Base-by-base conservation (phyloP, 306 rosid genomes). In the Cyclanthera cordifolia region DNA sequence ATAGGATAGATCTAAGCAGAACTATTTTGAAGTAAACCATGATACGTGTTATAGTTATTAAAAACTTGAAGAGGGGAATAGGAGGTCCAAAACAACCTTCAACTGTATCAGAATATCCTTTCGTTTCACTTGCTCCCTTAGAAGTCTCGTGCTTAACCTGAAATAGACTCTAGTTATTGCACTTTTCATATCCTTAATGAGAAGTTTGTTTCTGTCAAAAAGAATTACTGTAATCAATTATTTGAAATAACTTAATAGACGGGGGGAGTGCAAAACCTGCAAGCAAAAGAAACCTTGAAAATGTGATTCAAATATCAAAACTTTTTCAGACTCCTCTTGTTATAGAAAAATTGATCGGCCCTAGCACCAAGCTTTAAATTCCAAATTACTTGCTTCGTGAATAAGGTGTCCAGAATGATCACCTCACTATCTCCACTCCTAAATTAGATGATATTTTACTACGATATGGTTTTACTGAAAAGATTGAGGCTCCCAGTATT, bases 141-240 rank as follows among this genome's bases (percentile, higher is more conserved):
- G 65, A 72, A 59, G 21, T 58, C 58, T 49, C 80, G 64, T 76
- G 85, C 51, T 53, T 76, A 59, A 70, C 84, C 96, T 90, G 87
- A 76, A 80, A 53, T 75, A 67, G 69, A 66, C 23, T 66, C 55
- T 46, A n/a, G n/a, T n/a, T n/a, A n/a, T n/a, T n/a, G n/a, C n/a
- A n/a, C n/a, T n/a, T n/a, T n/a, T n/a, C n/a, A n/a, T n/a, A n/a
- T n/a, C n/a, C n/a, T n/a, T n/a, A n/a, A n/a, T n/a, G n/a, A n/a
- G n/a, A n/a, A n/a, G n/a, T n/a, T n/a, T n/a, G n/a, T n/a, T n/a
- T n/a, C n/a, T n/a, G n/a, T n/a, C n/a, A n/a, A n/a, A n/a, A n/a
- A n/a, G n/a, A n/a, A n/a, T n/a, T n/a, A n/a, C n/a, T n/a, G n/a
- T n/a, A 46, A 66, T 66, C n/a, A 27, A 25, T 66, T 15, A 45